A percentile compares a stretch with the other conserved stretches of the same genome.
These are phyloP conservation scores for Colletotrichum tofieldiae DNA, from an alignment of 2,329 filamentous ascomycete genomes.

Conservation along the genomic window DNA sequence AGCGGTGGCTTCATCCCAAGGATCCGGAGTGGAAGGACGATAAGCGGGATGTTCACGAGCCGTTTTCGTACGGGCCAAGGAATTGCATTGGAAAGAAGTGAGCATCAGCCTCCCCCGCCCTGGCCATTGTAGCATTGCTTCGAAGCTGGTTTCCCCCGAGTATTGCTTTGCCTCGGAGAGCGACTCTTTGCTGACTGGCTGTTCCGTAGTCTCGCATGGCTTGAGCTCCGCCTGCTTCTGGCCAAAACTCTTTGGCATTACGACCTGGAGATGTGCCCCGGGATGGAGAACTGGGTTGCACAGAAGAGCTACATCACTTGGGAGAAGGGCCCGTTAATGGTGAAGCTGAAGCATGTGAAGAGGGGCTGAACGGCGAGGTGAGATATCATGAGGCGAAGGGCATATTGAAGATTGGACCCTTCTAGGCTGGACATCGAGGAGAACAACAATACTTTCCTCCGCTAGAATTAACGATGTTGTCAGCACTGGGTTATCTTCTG, in stretches of 20 bases:
- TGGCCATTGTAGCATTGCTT: not conserved
- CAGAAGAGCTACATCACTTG: slow-evolving; percentile 59
- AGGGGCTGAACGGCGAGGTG: not conserved
- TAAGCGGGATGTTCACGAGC: slow-evolving; percentile 60
- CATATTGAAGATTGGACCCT: not conserved
- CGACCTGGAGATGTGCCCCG: slow-evolving; percentile 58
- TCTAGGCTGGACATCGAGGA: not conserved
- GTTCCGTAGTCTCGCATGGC: slow-evolving; percentile 61
- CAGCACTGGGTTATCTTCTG: not conserved
- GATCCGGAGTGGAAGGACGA: slow-evolving; percentile 51
- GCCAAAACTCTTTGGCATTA: slow-evolving; percentile 65
- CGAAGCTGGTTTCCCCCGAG: not conserved
- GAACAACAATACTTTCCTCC: not conserved
- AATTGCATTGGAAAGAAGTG: slow-evolving; percentile 66
- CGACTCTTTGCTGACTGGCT: slow-evolving; percentile 5
- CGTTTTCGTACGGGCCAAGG: slow-evolving; percentile 64
- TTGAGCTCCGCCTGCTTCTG: slow-evolving; percentile 66
- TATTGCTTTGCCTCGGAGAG: not conserved
- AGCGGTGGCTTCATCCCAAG: slow-evolving; percentile 56
- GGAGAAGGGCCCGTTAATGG: slow-evolving; percentile 46
- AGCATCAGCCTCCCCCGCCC: slow-evolving; percentile 40
- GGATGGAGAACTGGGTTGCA: slow-evolving; percentile 54
- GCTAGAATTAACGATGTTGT: not conserved
- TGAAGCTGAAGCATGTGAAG: slow-evolving; percentile 25
- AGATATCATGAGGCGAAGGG: not conserved